Conservation (phyloP, 345 rosid genomes). For the Camelina sativa region DNA sequence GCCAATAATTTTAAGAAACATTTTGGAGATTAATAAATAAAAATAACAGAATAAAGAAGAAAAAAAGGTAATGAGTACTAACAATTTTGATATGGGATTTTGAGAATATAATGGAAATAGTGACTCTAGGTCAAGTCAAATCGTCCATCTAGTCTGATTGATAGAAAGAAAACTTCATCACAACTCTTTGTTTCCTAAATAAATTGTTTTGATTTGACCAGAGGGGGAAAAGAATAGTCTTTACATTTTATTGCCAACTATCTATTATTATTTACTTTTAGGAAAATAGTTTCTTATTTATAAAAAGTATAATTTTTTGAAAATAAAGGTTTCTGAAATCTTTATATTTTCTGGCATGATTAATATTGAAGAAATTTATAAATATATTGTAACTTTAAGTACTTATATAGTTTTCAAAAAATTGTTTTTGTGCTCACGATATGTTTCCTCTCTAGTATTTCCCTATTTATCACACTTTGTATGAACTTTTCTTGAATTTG, state of each 20-base stretch:
- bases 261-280: slow-evolving; percentile 5
- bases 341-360: neutral
- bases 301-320: neutral
- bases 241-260: slow-evolving; percentile 4
- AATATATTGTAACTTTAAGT: neutral
- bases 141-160: slow-evolving; percentile 41
- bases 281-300: neutral
- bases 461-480: too few species aligned
- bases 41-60: neutral
- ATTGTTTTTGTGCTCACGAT: neutral
- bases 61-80: slow-evolving; percentile 21
- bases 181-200: slow-evolving; percentile 44
- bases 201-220: slow-evolving; percentile 39
- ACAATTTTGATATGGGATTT: slow-evolving; percentile 24
- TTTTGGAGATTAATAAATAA: neutral
- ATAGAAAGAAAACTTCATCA: slow-evolving; percentile 38
- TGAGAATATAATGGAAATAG: slow-evolving; percentile 37
- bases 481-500: neutral
- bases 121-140: slow-evolving; percentile 46
- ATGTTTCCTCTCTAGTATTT: too few species aligned
- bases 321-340: neutral
- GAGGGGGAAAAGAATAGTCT: slow-evolving; percentile 36
- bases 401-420: too few species aligned
- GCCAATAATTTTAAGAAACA: neutral
- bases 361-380: too few species aligned